A percentile compares a stretch with the other conserved stretches of the same genome.
Conservation (phyloP, 78 protist genomes). For the Dictyostelium capitatum region DNA sequence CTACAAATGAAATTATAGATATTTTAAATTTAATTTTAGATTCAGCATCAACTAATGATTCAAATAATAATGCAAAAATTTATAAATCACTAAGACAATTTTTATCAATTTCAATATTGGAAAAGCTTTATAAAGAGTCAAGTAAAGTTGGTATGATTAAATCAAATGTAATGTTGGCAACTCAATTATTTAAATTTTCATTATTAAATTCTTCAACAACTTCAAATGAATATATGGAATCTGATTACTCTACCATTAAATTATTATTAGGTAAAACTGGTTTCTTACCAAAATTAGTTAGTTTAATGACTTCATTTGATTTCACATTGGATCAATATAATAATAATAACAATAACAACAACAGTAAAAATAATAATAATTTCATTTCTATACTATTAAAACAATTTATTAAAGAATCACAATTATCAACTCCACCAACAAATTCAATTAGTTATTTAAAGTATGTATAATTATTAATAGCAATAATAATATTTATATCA, state of each 20-base stretch:
- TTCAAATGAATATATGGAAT: background rate
- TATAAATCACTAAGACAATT: conserved; percentile 23
- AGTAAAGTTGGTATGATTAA: background rate
- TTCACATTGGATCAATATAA: conserved; percentile 12
- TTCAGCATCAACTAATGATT: background rate
- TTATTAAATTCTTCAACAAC: conserved; percentile 13
- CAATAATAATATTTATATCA: background rate
- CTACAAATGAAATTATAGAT: background rate
- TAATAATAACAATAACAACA: background rate
- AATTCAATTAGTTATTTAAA: conserved; percentile 18
- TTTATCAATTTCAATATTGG: conserved; percentile 33
- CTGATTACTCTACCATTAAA: conserved; percentile 12
- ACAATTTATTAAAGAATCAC: conserved; percentile 35
- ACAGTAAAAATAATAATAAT: background rate
- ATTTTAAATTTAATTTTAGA: background rate
- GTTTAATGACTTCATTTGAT: conserved; percentile 15
- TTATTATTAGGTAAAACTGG: conserved; percentile 11
- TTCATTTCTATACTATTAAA: conserved; percentile 8
- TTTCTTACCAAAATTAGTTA: conserved; percentile 19
- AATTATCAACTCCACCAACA: background rate
- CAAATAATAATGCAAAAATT: background rate
- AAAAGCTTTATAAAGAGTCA: background rate
- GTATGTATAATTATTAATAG: background rate
- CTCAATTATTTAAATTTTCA: conserved; percentile 21
- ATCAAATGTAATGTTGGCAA: conserved; percentile 18